These are phyloP conservation scores for Lycium barbarum DNA, from an alignment of 257 asterid genomes.

Conservation along the genomic window DNA sequence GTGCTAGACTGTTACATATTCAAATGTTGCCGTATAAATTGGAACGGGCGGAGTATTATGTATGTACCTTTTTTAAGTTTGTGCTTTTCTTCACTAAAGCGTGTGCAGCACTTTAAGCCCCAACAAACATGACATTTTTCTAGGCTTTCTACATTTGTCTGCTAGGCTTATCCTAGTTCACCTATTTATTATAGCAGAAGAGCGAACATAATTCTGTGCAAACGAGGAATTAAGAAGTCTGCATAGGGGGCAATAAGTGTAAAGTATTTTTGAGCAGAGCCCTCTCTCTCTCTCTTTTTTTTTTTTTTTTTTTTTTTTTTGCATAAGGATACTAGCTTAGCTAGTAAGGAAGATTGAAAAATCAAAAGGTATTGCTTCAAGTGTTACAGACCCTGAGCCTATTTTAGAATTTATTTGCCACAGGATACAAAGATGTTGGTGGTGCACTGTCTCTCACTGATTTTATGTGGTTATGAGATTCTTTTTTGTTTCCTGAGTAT, in stretches of 20 bases:
- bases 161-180: neutral
- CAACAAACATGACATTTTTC: neutral
- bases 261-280: neutral
- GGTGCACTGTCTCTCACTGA: constrained; percentile 15
- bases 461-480: neutral
- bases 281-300: neutral
- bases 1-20: no score
- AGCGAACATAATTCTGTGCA: neutral
- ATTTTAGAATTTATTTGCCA: constrained; percentile 5
- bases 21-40: neutral
- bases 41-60: neutral
- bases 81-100: neutral
- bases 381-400: neutral
- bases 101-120: neutral
- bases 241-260: neutral
- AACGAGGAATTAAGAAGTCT: neutral
- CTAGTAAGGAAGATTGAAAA: no score
- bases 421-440: constrained; percentile 20
- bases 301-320: neutral
- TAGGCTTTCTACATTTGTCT: neutral
- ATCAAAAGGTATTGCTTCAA: neutral
- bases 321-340: no score
- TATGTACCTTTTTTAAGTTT: neutral
- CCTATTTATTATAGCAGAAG: neutral
- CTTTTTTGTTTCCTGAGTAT: neutral